Base-by-base conservation (phyloP, 129 eudicot genomes). In the Calendula officinalis region DNA sequence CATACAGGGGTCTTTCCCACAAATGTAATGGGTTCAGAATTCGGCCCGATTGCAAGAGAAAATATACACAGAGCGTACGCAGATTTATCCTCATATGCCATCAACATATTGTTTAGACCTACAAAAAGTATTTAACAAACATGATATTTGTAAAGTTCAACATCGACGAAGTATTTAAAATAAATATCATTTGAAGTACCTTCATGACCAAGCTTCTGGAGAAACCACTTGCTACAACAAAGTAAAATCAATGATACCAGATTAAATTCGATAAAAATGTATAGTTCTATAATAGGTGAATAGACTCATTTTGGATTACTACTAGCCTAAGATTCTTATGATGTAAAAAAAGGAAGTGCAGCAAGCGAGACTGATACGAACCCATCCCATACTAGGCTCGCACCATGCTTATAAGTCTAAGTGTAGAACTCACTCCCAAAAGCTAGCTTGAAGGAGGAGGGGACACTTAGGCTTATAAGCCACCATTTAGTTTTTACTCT, bases 71-170 rank as follows among this genome's bases (percentile, higher is more conserved):
- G 56, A 53, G 97, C 97, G 71, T 69, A 89, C 9, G 97, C 97
- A 11, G 97, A 89, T 71, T 89, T 89, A 81, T 89, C 95, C 64
- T 89, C 97, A 67, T 89, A 89, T 14, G 95, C 95, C 95, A 78
- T 76, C 84, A 89, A 63, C 73, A 89, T 52, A 74, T 89, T 89
- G 79, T 89, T 89, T 71, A 89, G 80, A 76, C 96, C 96, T 89
- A 52, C 52, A 67, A 62, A 42, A 36, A 64, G 33, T 51, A 36
- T 10, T 46, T 36, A 47, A 41, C 57, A 49, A 54, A 48, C 33
- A 61, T 48, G 33, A 47, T 58, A 43, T 8, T 8, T 41, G 6
- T 67, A 16, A 30, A 50, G 52, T 43, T 57, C 34, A 35, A 22
- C 37, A 49, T 3, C 8, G 36, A 74, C n/a, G 33, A 10, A 32